Evolutionary conservation across 208 protist species (phyloP).

Genomic region (Leishmania turanica): DNA sequence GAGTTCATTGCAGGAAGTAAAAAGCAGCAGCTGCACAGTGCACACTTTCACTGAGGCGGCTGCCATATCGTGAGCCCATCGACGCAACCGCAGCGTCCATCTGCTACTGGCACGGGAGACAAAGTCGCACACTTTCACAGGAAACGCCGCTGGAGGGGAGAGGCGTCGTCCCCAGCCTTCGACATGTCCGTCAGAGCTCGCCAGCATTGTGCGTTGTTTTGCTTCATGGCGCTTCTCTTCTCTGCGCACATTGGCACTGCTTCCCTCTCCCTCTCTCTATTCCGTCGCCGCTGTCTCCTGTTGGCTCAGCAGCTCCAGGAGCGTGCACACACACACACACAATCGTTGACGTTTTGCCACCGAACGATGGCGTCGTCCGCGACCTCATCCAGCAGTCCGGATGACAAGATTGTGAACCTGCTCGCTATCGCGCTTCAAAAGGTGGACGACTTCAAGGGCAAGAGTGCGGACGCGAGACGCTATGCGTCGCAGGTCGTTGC

Average conservation of each 20-base stretch:
- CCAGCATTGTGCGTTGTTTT: neutral
- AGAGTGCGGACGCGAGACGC: slow-evolving; percentile 15
- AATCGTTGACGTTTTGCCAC: neutral
- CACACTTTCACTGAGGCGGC: neutral
- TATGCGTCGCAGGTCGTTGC: slow-evolving; percentile 59
- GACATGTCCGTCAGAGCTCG: neutral
- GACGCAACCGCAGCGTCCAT: neutral
- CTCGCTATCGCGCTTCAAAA: slow-evolving; percentile 44
- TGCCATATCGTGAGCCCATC: neutral
- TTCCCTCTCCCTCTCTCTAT: neutral
- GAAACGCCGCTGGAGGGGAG: neutral
- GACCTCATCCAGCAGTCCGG: slow-evolving; percentile 1
- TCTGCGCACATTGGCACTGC: neutral
- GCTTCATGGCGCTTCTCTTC: neutral
- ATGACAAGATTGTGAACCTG: slow-evolving; percentile 38
- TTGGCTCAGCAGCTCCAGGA: neutral
- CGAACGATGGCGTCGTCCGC: slow-evolving; percentile 9
- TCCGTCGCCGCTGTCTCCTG: neutral
- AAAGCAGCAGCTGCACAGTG: neutral
- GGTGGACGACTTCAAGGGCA: slow-evolving; percentile 67
- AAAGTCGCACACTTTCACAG: neutral
- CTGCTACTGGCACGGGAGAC: neutral
- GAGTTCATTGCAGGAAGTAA: neutral
- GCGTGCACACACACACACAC: neutral
- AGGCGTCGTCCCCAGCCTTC: neutral